Evolutionary conservation across 1,284 basidiomycete species (phyloP).

Genomic region (Puccinia novopanici): DNA sequence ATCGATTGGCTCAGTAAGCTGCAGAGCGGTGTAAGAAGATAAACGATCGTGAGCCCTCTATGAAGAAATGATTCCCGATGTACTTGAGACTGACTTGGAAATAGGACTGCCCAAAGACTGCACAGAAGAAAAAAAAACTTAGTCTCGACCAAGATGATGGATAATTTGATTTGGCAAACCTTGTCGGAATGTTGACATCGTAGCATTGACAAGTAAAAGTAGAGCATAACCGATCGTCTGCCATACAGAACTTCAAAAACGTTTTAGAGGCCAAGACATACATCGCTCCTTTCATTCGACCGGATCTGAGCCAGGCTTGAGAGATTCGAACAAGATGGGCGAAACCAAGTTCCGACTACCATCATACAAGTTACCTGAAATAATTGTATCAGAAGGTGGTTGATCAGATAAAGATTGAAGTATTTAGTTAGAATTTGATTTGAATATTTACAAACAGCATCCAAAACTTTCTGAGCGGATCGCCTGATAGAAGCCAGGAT

Average conservation of each 20-base stretch:
- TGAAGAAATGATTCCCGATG: conserved; percentile 56
- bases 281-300: conserved; percentile 92
- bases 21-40: background rate
- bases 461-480: conserved; percentile 42
- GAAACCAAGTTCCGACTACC: conserved; percentile 26
- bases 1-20: conserved; percentile 29
- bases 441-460: conserved; percentile 24
- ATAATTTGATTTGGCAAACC: conserved; percentile 61
- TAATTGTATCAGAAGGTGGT: background rate
- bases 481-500: conserved; percentile 37
- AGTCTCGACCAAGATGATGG: conserved; percentile 6
- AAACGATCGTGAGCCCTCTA: conserved; percentile 45
- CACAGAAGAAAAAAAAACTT: background rate
- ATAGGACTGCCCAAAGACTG: conserved; percentile 80
- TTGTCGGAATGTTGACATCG: conserved; percentile 90
- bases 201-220: conserved; percentile 71
- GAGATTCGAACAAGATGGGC: conserved; percentile 9
- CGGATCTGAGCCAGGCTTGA: conserved; percentile 71
- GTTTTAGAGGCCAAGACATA: conserved; percentile 81
- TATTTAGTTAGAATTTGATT: too few relatives aligned
- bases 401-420: background rate
- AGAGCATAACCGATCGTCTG: conserved; percentile 71
- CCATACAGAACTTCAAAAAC: conserved; percentile 64
- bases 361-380: conserved; percentile 37
- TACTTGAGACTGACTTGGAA: conserved; percentile 52